Evolutionary conservation across 495 filamentous ascomycete genomes (phyloP).

Genomic region (Delitschia confertaspora): DNA sequence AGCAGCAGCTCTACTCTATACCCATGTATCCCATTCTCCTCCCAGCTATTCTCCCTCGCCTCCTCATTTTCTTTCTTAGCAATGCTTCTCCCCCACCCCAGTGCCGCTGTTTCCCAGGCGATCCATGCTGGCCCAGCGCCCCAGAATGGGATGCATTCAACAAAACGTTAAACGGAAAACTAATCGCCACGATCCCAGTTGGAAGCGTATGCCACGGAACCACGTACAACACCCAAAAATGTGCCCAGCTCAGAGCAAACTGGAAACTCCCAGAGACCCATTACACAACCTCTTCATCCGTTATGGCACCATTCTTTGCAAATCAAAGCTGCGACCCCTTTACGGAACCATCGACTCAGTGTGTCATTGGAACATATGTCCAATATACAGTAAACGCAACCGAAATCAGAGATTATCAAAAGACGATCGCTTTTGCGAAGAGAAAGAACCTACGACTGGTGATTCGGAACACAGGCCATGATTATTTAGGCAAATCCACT

Average conservation of each 20-base stretch:
- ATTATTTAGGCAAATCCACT: conserved; percentile 21
- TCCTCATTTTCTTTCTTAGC: too few relatives aligned
- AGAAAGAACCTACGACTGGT: conserved; percentile 18
- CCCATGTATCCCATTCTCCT: too few relatives aligned
- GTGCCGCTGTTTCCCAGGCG: conserved; percentile 13
- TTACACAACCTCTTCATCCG: conserved; percentile 29
- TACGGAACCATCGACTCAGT: conserved; percentile 40
- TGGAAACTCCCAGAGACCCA: conserved; percentile 6
- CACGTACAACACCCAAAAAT: conserved; percentile 7
- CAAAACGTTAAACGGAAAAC: conserved; percentile 5
- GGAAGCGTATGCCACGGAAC: conserved; percentile 12
- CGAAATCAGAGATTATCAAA: conserved; percentile 37
- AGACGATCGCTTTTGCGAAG: conserved; percentile 45
- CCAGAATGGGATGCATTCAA: conserved; percentile 10
- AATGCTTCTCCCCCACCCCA: too few relatives aligned
- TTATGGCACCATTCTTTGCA: conserved; percentile 41
- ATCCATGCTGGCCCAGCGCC: conserved; percentile 5
- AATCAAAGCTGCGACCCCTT: conserved; percentile 53
- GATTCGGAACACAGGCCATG: conserved; percentile 22
- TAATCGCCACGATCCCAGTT: conserved; percentile 11
- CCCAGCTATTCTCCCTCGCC: too few relatives aligned
- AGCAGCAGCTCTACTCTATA: too few relatives aligned
- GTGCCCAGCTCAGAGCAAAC: not conserved
- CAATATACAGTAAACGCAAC: conserved; percentile 47
- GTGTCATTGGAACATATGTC: conserved; percentile 50